Conservation (phyloP, 257 asterid genomes). For the Solanum sitiens region DNA sequence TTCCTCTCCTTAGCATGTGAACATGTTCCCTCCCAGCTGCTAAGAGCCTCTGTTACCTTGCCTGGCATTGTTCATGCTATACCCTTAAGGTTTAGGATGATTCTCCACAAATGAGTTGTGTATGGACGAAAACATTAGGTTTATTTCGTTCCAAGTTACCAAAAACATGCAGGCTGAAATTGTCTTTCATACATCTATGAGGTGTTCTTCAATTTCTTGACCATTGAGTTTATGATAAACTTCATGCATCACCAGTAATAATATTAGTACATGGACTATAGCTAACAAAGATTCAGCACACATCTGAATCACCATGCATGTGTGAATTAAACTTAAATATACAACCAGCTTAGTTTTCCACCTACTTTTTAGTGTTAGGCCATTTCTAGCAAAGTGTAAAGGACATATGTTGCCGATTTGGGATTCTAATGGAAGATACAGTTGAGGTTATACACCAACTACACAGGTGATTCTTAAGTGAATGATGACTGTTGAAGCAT, state of each 20-base stretch:
- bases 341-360: not conserved
- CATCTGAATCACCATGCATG: not conserved
- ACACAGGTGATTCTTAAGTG: not conserved
- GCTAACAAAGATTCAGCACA: not conserved
- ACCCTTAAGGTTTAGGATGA: not conserved
- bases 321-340: not conserved
- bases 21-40: not conserved
- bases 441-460: not conserved
- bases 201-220: not conserved
- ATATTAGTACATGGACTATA: not conserved
- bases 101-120: not conserved
- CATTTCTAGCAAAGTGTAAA: not conserved
- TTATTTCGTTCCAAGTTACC: not conserved
- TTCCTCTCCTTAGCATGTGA: not conserved
- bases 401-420: not conserved
- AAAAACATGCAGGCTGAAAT: not conserved
- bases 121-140: not conserved
- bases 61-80: not conserved
- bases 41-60: not conserved
- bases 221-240: not conserved
- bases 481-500: not conserved
- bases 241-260: not conserved
- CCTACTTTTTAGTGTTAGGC: not conserved
- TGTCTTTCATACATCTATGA: not conserved
- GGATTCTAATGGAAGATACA: not conserved